These are phyloP conservation scores for Dictyostelium intermedium DNA, from an alignment of 78 protist species.

Conservation along the genomic window DNA sequence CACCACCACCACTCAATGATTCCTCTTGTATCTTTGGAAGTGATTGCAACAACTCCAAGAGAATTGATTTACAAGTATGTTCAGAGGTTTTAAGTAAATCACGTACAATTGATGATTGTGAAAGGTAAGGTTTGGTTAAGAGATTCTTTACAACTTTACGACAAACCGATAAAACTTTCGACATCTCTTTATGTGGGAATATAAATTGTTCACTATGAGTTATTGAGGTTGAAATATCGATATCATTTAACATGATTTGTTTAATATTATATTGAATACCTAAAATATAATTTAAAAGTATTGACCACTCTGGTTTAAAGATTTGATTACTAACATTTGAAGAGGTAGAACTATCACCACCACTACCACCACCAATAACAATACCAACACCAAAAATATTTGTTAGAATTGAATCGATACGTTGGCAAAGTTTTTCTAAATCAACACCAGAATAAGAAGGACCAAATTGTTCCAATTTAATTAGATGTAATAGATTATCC, in stretches of 20 bases:
- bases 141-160: slow-evolving; percentile 66
- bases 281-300: slow-evolving; percentile 19
- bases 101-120: slow-evolving; percentile 13
- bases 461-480: slow-evolving; percentile 63
- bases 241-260: slow-evolving; percentile 62
- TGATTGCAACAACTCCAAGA: neutral
- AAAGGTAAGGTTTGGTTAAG: slow-evolving; percentile 23
- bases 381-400: slow-evolving; percentile 28
- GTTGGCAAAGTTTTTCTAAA: slow-evolving; percentile 34
- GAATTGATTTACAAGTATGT: neutral
- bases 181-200: slow-evolving; percentile 65
- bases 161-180: slow-evolving; percentile 26
- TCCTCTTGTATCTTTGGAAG: slow-evolving; percentile 30
- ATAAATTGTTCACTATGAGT: neutral
- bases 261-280: slow-evolving; percentile 62
- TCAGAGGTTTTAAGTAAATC: slow-evolving; percentile 30
- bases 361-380: neutral
- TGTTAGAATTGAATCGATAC: slow-evolving; percentile 27
- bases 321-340: neutral
- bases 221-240: neutral
- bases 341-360: neutral
- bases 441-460: neutral
- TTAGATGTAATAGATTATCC: slow-evolving; percentile 24
- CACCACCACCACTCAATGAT: neutral
- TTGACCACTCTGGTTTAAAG: slow-evolving; percentile 56